Evolutionary conservation across 805 yeast genomes (phyloP).

Genomic region (Tetrapisispora pingtungensis): DNA sequence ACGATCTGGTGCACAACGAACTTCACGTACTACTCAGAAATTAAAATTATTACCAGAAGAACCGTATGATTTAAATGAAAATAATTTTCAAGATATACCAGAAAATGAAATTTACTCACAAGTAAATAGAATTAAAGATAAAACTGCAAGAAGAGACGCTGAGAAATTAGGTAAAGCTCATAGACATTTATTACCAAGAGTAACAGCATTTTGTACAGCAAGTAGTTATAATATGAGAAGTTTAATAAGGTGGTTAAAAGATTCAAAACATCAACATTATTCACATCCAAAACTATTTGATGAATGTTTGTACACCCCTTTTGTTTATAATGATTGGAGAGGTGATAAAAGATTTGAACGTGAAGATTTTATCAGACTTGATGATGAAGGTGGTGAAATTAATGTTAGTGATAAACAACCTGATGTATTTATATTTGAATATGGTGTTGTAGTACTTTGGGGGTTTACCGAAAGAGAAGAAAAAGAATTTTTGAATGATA

Average conservation of each 20-base stretch:
- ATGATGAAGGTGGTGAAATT: slow-evolving; percentile 92
- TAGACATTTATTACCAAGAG: slow-evolving; percentile 78
- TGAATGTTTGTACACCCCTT: slow-evolving; percentile 91
- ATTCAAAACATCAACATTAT: slow-evolving; percentile 60
- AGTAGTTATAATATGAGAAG: slow-evolving; percentile 88
- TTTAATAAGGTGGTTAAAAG: slow-evolving; percentile 73
- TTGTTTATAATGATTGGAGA: slow-evolving; percentile 71
- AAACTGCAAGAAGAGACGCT: slow-evolving; percentile 87
- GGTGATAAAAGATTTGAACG: slow-evolving; percentile 36
- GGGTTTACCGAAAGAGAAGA: slow-evolving; percentile 86
- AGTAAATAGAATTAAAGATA: slow-evolving; percentile 71
- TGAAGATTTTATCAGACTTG: slow-evolving; percentile 53
- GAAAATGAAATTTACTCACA: slow-evolving; percentile 66
- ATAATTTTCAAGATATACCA: slow-evolving; percentile 7
- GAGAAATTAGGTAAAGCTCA: slow-evolving; percentile 73
- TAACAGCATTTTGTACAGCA: slow-evolving; percentile 93
- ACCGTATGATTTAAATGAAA: slow-evolving; percentile 24
- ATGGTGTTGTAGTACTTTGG: slow-evolving; percentile 97
- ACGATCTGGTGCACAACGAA: slow-evolving; percentile 53
- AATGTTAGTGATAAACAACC: slow-evolving; percentile 68
- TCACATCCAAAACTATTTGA: slow-evolving; percentile 83
- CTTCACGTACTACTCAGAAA: slow-evolving; percentile 65
- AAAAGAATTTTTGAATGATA: slow-evolving; percentile 63
- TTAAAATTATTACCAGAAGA: slow-evolving; percentile 62
- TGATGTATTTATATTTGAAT: slow-evolving; percentile 84